Evolutionary conservation across 192 early-diverging fungal genomes (phyloP), one percentile per base, ranked within the genome.

Genomic region (Backusella parvicylindrica): DNA sequence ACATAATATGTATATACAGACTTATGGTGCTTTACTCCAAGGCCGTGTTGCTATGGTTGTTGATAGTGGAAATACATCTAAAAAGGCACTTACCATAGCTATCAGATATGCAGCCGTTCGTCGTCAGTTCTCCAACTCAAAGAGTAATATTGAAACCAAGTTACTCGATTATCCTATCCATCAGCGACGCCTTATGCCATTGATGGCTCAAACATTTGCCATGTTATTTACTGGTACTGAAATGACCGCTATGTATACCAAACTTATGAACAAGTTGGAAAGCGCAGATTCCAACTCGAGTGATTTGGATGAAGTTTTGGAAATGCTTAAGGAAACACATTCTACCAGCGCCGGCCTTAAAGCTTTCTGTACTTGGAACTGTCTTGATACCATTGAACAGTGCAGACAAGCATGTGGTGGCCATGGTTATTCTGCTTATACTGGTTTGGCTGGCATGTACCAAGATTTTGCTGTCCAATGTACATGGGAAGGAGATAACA

Each of bases 131-230:
- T 85, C 84, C 30, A 88, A 74, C 26, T 84, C 84, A 47, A 82
- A 89, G n/a, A 86, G 86, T n/a, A 83, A 90, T n/a, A 82, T 84
- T 33, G 96, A 97, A 82, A 96, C 92, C 72, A 96, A 95, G 84
- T 86, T 97, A 70, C 83, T 97, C 37, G 96, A 97, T 83, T 97
- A 97, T 79, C 90, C 92, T 41, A 95, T 97, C 60, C 96, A 97
- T 85, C 96, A 97, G 80, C 89, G 95, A 86, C 91, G 96, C 18
- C 81, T 97, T 71, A 90, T 97, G 87, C 96, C 96, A 8, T 83
- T 97, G 71, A 84, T 97, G 72, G 95, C 96, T 23, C 93, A 94
- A 84, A 89, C 94, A 9, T 95, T 90, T 82, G 95, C 95, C 18
- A 92, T 97, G 91, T 88, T 91, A 72, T 97, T 97, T 73, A 92